Conservation (phyloP, 2,329 filamentous ascomycete species). For the Graphium sp. region DNA sequence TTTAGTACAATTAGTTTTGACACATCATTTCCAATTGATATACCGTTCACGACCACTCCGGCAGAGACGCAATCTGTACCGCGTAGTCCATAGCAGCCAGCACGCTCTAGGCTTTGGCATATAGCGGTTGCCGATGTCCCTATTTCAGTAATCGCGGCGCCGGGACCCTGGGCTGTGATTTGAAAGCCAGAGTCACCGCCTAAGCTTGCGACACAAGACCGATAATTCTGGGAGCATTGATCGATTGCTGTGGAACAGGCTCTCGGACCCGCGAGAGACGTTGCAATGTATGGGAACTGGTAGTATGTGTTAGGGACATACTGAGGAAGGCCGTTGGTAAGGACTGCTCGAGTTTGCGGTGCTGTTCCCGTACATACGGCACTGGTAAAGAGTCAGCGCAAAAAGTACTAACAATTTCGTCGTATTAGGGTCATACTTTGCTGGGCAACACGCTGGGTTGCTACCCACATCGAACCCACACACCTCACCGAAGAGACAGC, state of each 20-base stretch:
- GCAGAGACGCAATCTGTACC: too few species aligned
- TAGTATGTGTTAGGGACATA: constrained; percentile 42
- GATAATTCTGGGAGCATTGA: constrained; percentile 36
- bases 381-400: constrained; percentile 13
- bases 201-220: constrained; percentile 32
- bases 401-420: constrained; percentile 13
- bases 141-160: too few species aligned
- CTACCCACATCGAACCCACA: constrained; percentile 31
- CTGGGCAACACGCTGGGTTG: constrained; percentile 35
- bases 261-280: constrained; percentile 29
- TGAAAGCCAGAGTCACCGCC: too few species aligned
- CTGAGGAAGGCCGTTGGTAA: constrained; percentile 21
- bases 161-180: too few species aligned
- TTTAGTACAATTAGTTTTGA: too few species aligned
- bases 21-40: too few species aligned
- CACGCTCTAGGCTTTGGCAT: too few species aligned
- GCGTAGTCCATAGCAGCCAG: too few species aligned
- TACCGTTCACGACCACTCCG: too few species aligned
- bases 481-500: constrained; percentile 31
- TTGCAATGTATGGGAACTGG: constrained; percentile 39
- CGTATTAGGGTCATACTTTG: too few species aligned
- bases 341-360: constrained; percentile 19
- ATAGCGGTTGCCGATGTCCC: too few species aligned
- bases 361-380: constrained; percentile 39
- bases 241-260: constrained; percentile 33